Evolutionary conservation across 352 stramenopile species (phyloP).

Genomic region (Pythium rishiriense): DNA sequence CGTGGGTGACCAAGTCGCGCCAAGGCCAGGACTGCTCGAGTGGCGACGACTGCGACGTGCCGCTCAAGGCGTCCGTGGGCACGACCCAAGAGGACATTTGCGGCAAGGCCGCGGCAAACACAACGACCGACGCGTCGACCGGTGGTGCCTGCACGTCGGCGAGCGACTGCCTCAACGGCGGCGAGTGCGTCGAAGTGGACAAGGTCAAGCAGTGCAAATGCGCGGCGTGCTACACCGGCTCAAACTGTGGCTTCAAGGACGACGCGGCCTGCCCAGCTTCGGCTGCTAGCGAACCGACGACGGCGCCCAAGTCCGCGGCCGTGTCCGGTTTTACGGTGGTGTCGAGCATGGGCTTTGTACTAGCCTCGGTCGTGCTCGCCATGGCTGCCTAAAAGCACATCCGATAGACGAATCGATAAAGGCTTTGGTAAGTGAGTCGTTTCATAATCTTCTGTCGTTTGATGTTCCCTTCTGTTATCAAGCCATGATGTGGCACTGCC

Average conservation of each 20-base stretch:
- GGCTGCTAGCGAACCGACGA: neutral
- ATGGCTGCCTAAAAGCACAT: neutral
- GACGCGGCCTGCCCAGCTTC: conserved; percentile 22
- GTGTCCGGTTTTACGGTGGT: neutral
- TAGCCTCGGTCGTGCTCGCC: neutral
- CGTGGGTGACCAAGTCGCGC: conserved; percentile 75
- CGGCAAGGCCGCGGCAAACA: conserved; percentile 51
- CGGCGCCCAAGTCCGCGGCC: conserved; percentile 6
- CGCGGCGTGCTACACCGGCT: conserved; percentile 74
- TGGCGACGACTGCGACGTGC: conserved; percentile 73
- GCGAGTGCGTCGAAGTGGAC: conserved; percentile 71
- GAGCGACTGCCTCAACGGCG: conserved; percentile 65
- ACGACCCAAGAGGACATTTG: conserved; percentile 84
- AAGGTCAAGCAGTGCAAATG: conserved; percentile 74
- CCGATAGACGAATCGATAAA: neutral
- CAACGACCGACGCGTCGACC: conserved; percentile 14
- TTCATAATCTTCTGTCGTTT: neutral
- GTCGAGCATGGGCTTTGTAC: conserved; percentile 1
- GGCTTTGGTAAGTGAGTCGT: neutral
- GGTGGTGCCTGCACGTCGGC: conserved; percentile 60
- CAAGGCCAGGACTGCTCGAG: conserved; percentile 73
- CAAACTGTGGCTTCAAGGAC: conserved; percentile 76
- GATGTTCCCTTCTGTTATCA: neutral
- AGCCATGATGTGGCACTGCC: conserved; percentile 37
- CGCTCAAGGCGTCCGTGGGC: conserved; percentile 44